Evolutionary conservation across 73 alveolate genomes (phyloP).

Genomic region (Tetrahymena malaccensis): DNA sequence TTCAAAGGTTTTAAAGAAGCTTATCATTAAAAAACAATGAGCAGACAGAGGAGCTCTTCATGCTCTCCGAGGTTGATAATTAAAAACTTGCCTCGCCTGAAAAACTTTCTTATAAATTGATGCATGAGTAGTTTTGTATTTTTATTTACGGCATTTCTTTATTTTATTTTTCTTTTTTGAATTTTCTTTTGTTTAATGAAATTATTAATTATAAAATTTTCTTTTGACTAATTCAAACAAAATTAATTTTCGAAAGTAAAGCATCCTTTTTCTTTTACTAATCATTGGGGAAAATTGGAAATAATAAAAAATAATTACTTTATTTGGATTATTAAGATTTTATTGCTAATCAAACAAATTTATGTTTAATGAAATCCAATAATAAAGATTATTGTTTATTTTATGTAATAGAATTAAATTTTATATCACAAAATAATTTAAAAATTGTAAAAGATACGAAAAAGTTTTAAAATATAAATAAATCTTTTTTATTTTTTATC

Average conservation of each 20-base stretch:
- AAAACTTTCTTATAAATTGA: neutral
- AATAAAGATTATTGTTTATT: no score
- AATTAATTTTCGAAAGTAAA: no score
- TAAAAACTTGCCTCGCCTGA: slow-evolving; percentile 1
- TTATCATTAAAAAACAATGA: neutral
- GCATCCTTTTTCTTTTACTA: neutral
- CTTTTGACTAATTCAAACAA: neutral
- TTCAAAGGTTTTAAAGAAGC: neutral
- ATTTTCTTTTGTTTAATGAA: neutral
- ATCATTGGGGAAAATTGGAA: neutral
- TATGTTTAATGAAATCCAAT: no score
- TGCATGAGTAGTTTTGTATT: neutral
- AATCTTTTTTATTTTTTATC: no score
- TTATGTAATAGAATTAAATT: no score
- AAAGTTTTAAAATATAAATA: no score
- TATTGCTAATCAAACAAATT: neutral
- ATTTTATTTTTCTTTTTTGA: neutral
- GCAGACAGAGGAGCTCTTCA: neutral
- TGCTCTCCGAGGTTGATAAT: neutral
- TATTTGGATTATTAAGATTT: no score
- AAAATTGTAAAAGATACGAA: no score
- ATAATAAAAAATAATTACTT: no score
- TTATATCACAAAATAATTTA: no score
- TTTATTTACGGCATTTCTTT: neutral
- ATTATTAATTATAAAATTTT: neutral